Evolutionary conservation across 495 filamentous ascomycete genomes (phyloP), one percentile per base, ranked within the genome.

Genomic region (Massariosphaeria phaeospora): DNA sequence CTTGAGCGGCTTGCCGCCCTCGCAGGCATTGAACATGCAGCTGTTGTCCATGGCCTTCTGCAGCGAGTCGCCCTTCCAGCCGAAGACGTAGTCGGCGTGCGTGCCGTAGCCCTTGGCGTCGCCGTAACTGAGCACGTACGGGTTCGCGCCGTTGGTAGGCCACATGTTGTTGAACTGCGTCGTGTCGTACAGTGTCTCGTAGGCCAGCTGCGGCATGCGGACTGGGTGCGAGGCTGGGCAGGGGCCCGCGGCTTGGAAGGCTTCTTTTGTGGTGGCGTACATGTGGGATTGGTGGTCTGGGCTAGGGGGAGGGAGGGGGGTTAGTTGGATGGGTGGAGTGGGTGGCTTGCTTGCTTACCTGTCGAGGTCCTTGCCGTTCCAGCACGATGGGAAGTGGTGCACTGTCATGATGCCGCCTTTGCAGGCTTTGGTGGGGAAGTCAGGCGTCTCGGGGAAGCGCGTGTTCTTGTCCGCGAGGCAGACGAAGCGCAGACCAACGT

Each of bases 321-420:
- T 13, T 59, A 39, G 42, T 54, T 40, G n/a, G 42, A 31, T n/a
- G n/a, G n/a, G n/a, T n/a, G n/a, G n/a, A n/a, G n/a, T n/a, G n/a
- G 38, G 9, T 18, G 8, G 20, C 38, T 21, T 40, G 24, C 38
- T 21, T 40, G 38, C 17, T 40, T 17, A 40, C 24, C 38, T 20
- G 24, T 61, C 57, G 47, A 61, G 45, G 52, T 61, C 56, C 24
- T 44, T 46, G 36, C 57, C 57, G 45, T 61, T 52, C 57, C 57
- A 61, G 57, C 57, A 76, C 72, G 72, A 62, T n/a, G 76, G 75
- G 56, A 77, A 79, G 62, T 77, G 76, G 59, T 77, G 76, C 12
- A 73, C 71, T 0, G 72, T 68, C 65, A 77, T 75, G 64, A 79
- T 73, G 38, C 74, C 74, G 43, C 57, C 75, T 30, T 60, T 63